Evolutionary conservation across 257 asterid species (phyloP), one percentile per base, ranked within the genome.

Genomic region (Cordia subcordata): DNA sequence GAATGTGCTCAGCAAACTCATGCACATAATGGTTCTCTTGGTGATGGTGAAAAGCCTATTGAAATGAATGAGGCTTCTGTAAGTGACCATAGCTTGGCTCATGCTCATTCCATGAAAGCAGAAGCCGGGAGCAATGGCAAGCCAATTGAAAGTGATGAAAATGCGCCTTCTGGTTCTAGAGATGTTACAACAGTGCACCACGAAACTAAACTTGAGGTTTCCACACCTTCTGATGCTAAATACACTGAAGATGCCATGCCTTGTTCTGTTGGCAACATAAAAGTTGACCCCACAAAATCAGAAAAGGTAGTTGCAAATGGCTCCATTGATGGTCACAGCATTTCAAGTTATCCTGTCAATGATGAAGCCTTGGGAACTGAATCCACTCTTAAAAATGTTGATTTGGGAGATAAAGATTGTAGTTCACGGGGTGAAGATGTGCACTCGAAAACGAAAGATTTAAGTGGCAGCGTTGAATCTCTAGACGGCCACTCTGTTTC

Each of bases 401-500:
- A 19, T 20, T 13, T 10, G 18, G 11, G 35, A 15, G 44, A 14
- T 10, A 23, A 60, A 16, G 22, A 12, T 13, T 13, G 14, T 1
- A 46, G 37, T 50, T 27, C 15, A 12, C 37, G 20, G 13, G 66
- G 23, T 45, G 49, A 54, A 12, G 62, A 40, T 38, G n/a, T 33
- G 37, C 54, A 53, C 45, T 47, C 22, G 42, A 49, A 39, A 8
- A 10, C 60, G 44, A n/a, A 56, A 62, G 60, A 52, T 69, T 51
- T 11, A 53, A 23, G 11, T 17, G 51, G 22, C 50, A 63, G 56
- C 44, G 66, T 22, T 38, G 69, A 69, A 67, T 58, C 51, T 61
- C 54, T 53, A 55, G 62, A 54, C 68, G 50, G 49, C 55, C 69
- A 60, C 35, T 66, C 68, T 66, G 58, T 62, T 38, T 64, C 69